These are phyloP conservation scores for Chytriomyces confervae DNA, from an alignment of 192 early-diverging fungal genomes.

Conservation along the genomic window DNA sequence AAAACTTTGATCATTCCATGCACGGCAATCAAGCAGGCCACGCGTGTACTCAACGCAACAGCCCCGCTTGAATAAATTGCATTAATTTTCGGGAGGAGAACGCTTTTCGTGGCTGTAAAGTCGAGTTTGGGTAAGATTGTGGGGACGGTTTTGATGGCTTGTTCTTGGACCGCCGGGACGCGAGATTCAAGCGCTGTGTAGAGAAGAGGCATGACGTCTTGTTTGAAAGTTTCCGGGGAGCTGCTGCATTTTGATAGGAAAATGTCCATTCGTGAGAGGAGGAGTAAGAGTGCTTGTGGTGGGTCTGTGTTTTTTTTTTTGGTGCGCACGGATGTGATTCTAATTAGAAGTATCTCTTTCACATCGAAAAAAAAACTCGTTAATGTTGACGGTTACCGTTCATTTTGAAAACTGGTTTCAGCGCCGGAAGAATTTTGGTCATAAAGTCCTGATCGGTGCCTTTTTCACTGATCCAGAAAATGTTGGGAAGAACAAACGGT, in stretches of 20 bases:
- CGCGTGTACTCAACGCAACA: not conserved
- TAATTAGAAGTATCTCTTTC: not conserved
- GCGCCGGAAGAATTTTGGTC: conserved; percentile 60
- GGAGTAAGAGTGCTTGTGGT: conserved; percentile 69
- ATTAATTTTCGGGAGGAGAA: conserved; percentile 65
- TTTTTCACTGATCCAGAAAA: conserved; percentile 74
- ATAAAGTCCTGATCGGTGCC: conserved; percentile 68
- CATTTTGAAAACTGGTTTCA: conserved; percentile 65
- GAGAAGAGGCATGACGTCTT: conserved; percentile 78
- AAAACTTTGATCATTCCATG: conserved; percentile 34
- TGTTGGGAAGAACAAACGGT: conserved; percentile 76
- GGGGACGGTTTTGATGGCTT: conserved; percentile 66
- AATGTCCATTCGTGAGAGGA: conserved; percentile 68
- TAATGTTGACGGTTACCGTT: conserved; percentile 22
- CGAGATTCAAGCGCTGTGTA: conserved; percentile 64
- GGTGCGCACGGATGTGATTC: not conserved
- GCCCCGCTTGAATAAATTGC: not conserved
- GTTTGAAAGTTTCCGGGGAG: conserved; percentile 64
- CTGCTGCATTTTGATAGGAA: conserved; percentile 58
- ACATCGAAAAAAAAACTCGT: not conserved
- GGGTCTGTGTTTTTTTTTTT: conserved; percentile 65
- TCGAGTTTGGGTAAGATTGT: conserved; percentile 60
- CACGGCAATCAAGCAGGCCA: conserved; percentile 25
- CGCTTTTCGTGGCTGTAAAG: conserved; percentile 65
- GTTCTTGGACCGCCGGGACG: conserved; percentile 38